Evolutionary conservation across 306 rosid species (phyloP), one percentile per base, ranked within the genome.

Genomic region (Acmispon strigosus): DNA sequence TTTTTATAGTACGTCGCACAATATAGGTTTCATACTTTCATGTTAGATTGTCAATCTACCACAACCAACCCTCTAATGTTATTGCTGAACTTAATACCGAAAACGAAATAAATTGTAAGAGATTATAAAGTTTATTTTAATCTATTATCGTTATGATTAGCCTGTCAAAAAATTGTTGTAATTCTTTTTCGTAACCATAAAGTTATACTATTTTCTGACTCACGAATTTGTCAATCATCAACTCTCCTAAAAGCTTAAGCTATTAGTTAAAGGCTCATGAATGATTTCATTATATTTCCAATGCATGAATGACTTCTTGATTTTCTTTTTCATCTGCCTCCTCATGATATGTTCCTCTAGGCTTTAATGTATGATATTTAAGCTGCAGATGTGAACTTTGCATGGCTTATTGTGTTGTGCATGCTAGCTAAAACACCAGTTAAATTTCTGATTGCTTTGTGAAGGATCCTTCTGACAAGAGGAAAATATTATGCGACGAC

Each of bases 391-490:
- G 29, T 24, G 59, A 64, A 70, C 55, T 62, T 17, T 29, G 34
- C 16, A 13, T 76, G 19, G 45, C 54, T 57, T 66, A 16, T 56
- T 72, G 32, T 72, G 24, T 58, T 17, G 17, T 44, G 9, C 49
- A 42, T 70, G 19, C 54, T 61, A 16, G 72, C 48, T 71, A 22
- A 29, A 64, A 37, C 44, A 73, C 60, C 6, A 36, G 74, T 62
- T 69, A 39, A 64, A 47, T 66, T 65, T 67, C 5, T 70, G 56
- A 36, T 73, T 85, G 65, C 39, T 80, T 81, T 72, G 62, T 79
- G 83, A 68, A 87, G 93, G 91, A 87, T 74, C 93, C 93, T 49
- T 84, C 89, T 34, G 85, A 90, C 86, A 87, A 87, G 85, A 87
- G 96, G 85, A 72, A 72, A 61, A 70, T 87, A 82, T 34, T 85